Base-by-base conservation (phyloP, 441 rosid genomes). In the Sinapis alba region DNA sequence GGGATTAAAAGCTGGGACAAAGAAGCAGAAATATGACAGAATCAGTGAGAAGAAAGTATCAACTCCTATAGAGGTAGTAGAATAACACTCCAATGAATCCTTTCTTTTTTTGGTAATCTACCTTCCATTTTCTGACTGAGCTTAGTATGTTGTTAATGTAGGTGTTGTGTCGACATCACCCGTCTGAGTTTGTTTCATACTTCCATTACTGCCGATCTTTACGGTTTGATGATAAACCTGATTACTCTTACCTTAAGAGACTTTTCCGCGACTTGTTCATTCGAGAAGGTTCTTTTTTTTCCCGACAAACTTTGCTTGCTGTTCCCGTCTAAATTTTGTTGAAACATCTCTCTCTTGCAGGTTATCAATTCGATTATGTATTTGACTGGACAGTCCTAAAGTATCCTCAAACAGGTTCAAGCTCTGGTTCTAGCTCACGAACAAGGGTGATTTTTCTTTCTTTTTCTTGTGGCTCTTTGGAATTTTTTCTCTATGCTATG, bases 321-420 rank as follows among this genome's bases (percentile, higher is more conserved):
- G 34, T 30, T 6, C 9, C 34, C 34, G 6, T 6, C 34, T 30
- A 8, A 30, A 56, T 71, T 43, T 53, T 74, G 7, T 63, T 47
- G 32, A 15, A 56, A 59, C n/a, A n/a, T n/a, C n/a, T n/a, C n/a
- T n/a, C 68, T 76, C 38, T 21, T 89, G 81, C 84, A 94, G 98
- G 97, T 71, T 94, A 90, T 84, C 97, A 92, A 78, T 92, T 94
- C 77, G 98, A 92, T 79, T 89, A 89, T 83, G 89, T 91, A 26
- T 93, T 89, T 72, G 95, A 93, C 86, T 93, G 98, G 98, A 94
- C 98, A 72, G 86, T 93, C 57, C 73, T 93, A 80, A 96, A 96
- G 87, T 86, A 91, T 75, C 97, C 99, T 57, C 99, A 91, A 79
- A 83, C 84, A 67, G 82, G 93, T 71, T 78, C 93, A 78, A 85